A percentile compares a stretch with the other conserved stretches of the same genome.
Conservation (phyloP, 352 stramenopile genomes). For the Blastocystis sp. region DNA sequence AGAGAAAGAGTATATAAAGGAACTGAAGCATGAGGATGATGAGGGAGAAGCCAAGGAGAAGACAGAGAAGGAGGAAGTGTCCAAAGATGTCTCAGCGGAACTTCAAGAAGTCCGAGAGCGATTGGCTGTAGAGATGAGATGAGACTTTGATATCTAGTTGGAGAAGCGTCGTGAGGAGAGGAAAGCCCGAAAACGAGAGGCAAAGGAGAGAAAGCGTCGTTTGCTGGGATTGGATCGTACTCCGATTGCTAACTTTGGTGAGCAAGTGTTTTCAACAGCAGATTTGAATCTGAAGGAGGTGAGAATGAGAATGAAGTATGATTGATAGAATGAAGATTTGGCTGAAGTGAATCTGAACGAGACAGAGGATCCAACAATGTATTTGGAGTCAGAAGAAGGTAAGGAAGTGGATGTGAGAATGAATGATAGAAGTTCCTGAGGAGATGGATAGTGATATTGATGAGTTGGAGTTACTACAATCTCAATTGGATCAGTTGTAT, state of each 20-base stretch:
- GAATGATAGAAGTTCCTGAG: constrained; percentile 2
- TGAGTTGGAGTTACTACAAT: background rate
- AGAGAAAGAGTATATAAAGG: constrained; percentile 66
- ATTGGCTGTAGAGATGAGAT: background rate
- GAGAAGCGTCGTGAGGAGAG: constrained; percentile 18
- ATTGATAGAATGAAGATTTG: background rate
- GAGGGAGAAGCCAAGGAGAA: constrained; percentile 66
- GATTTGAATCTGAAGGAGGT: background rate
- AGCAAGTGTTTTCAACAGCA: background rate
- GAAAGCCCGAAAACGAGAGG: background rate
- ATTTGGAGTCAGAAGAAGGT: background rate
- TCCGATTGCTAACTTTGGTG: background rate
- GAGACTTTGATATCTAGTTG: background rate
- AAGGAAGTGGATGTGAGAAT: background rate
- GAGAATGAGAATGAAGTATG: background rate
- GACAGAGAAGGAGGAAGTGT: constrained; percentile 50
- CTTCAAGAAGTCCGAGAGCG: constrained; percentile 11
- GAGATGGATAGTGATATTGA: constrained; percentile 21
- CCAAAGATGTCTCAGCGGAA: background rate
- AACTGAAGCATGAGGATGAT: constrained; percentile 66
- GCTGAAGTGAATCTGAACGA: constrained; percentile 23
- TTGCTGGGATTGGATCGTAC: constrained; percentile 15
- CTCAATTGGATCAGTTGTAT: constrained; percentile 33
- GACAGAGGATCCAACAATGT: background rate
- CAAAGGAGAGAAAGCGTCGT: constrained; percentile 18